Conservation (phyloP, 106 monocot genomes). For the Dendrobium chrysotoxum region DNA sequence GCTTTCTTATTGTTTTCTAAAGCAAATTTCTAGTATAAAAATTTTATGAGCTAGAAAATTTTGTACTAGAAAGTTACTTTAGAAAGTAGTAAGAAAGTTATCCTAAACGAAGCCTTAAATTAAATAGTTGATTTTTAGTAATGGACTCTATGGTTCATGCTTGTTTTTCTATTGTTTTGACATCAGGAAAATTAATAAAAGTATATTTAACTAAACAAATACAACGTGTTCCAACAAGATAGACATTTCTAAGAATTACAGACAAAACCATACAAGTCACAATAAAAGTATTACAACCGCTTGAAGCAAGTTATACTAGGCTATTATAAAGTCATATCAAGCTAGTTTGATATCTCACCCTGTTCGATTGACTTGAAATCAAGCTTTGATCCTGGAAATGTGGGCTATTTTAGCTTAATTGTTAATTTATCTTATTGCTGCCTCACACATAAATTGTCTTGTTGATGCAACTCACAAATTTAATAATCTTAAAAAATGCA, state of each 20-base stretch:
- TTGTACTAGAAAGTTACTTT: too few relatives aligned
- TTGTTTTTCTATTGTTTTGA: background rate
- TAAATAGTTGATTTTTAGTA: background rate
- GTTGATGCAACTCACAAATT: background rate
- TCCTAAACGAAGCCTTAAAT: too few relatives aligned
- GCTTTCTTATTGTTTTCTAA: too few relatives aligned
- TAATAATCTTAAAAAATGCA: background rate
- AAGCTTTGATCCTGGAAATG: background rate
- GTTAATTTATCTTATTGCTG: background rate
- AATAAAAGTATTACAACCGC: background rate
- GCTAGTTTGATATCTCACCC: background rate
- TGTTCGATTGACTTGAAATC: background rate
- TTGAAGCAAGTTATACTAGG: background rate
- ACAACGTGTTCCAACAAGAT: background rate
- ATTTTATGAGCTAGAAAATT: too few relatives aligned
- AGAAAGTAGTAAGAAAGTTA: too few relatives aligned
- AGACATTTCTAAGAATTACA: background rate
- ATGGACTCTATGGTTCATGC: background rate
- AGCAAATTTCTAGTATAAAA: too few relatives aligned
- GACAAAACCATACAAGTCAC: background rate
- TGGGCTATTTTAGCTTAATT: background rate
- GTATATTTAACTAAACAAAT: background rate
- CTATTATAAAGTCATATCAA: background rate
- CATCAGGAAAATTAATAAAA: background rate
- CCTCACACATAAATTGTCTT: background rate